Conservation (phyloP, 2,329 filamentous ascomycete species). For the Ilyonectria destructans region DNA sequence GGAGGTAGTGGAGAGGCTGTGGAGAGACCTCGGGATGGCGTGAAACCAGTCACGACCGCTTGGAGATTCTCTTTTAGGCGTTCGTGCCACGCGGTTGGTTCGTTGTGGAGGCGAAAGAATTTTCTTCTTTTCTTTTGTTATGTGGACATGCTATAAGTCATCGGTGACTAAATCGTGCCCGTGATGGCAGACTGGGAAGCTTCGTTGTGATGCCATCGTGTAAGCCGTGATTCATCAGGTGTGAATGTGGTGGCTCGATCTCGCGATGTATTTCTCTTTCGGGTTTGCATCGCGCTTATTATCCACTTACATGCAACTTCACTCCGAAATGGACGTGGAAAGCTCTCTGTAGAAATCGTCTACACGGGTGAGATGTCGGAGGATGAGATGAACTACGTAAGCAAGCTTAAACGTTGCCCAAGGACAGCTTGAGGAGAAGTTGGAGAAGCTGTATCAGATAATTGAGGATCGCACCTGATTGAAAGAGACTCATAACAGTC, state of each 20-base stretch:
- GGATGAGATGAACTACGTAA: slow-evolving; percentile 8
- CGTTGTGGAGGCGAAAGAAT: not conserved
- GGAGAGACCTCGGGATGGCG: not conserved
- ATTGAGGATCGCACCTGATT: slow-evolving; percentile 14
- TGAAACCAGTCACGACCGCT: not conserved
- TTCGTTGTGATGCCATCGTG: not conserved
- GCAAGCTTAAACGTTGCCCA: slow-evolving; percentile 17
- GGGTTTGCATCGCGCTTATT: not conserved
- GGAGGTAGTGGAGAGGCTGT: slow-evolving; percentile 9
- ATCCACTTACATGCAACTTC: not conserved
- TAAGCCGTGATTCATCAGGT: slow-evolving; percentile 9
- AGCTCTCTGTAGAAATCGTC: not conserved
- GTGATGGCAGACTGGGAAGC: not conserved
- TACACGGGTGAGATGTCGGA: not conserved
- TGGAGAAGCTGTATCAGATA: not conserved
- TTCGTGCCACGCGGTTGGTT: not conserved
- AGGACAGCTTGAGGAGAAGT: slow-evolving; percentile 1
- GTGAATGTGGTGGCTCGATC: not conserved
- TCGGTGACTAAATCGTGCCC: not conserved
- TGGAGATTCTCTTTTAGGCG: not conserved
- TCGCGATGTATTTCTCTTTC: not conserved
- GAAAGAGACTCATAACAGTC: not conserved
- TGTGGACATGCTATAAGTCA: not conserved
- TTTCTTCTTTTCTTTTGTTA: not conserved
- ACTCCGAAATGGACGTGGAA: not conserved